Percentiles rank a stretch among this genome's conserved stretches.
Evolutionary conservation across 2,329 filamentous ascomycete genomes (phyloP).

Genomic region (Cladosporium austrohemisphaericum): DNA sequence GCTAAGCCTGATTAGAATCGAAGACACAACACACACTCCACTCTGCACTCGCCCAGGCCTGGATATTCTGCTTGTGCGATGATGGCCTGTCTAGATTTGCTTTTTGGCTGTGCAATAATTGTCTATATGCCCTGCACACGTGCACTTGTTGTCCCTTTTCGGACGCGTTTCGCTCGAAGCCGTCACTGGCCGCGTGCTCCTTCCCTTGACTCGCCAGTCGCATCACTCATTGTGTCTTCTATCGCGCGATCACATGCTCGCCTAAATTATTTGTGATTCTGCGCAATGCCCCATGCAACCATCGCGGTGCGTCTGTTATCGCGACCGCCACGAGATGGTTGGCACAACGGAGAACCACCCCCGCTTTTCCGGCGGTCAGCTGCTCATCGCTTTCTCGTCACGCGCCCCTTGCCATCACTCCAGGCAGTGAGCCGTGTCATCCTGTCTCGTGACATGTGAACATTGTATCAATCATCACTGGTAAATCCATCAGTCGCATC

Average conservation of each 20-base stretch:
- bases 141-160: background rate
- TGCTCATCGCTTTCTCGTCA: constrained; percentile 12
- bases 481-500: background rate
- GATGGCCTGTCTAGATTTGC: background rate
- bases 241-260: background rate
- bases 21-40: constrained; percentile 16
- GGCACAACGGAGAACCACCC: constrained; percentile 1
- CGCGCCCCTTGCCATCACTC: constrained; percentile 9
- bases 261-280: background rate
- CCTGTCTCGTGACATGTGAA: background rate
- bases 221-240: background rate
- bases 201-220: background rate
- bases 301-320: constrained; percentile 1
- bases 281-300: background rate
- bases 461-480: background rate
- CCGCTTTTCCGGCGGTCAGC: constrained; percentile 15
- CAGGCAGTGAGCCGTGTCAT: background rate
- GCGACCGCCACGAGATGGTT: constrained; percentile 9
- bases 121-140: constrained; percentile 1
- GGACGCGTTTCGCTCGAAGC: background rate
- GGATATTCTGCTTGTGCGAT: constrained; percentile 10
- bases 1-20: constrained; percentile 14
- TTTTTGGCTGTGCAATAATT: background rate
- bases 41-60: constrained; percentile 9
- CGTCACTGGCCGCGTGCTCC: background rate